Percentiles rank a stretch among this genome's conserved stretches.
These are phyloP conservation scores for Elaphomyces granulatus DNA, from an alignment of 495 filamentous ascomycete genomes.

Conservation along the genomic window DNA sequence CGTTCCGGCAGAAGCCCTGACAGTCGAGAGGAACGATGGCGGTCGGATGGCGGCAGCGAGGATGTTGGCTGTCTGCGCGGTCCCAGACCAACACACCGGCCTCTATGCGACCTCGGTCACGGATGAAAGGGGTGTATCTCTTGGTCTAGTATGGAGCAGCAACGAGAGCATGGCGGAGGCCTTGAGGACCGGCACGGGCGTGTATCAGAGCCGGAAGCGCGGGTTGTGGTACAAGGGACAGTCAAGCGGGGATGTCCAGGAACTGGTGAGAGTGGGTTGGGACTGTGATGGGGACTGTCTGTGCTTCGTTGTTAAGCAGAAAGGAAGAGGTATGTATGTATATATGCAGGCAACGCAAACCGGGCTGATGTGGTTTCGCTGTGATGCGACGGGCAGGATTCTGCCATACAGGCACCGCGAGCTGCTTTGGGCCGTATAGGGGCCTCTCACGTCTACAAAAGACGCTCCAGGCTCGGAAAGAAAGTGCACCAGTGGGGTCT, in stretches of 20 bases:
- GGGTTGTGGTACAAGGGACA: conserved; percentile 96
- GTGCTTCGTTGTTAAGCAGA: conserved; percentile 77
- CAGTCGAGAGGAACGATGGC: conserved; percentile 41
- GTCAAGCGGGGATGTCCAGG: conserved; percentile 82
- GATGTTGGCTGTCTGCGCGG: conserved; percentile 52
- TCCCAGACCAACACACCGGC: conserved; percentile 71
- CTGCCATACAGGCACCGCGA: conserved; percentile 83
- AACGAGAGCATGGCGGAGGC: conserved; percentile 79
- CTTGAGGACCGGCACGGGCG: conserved; percentile 72
- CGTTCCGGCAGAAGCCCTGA: conserved; percentile 54
- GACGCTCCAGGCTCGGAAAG: conserved; percentile 66
- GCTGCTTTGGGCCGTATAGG: conserved; percentile 75
- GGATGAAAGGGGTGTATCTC: conserved; percentile 70
- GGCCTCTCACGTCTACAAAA: conserved; percentile 75
- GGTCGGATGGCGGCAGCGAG: conserved; percentile 50
- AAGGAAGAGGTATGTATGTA: conserved; percentile 65
- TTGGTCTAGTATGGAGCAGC: conserved; percentile 89
- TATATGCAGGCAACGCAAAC: conserved; percentile 9
- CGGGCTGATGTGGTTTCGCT: neutral
- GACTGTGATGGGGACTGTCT: conserved; percentile 93
- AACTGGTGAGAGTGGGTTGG: conserved; percentile 66
- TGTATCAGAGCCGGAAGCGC: conserved; percentile 90
- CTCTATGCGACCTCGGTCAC: conserved; percentile 77
- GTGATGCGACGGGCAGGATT: conserved; percentile 48
- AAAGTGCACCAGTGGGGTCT: conserved; percentile 69